Base-by-base conservation (phyloP, 305 asterid species). In the Plantago coronopus region DNA sequence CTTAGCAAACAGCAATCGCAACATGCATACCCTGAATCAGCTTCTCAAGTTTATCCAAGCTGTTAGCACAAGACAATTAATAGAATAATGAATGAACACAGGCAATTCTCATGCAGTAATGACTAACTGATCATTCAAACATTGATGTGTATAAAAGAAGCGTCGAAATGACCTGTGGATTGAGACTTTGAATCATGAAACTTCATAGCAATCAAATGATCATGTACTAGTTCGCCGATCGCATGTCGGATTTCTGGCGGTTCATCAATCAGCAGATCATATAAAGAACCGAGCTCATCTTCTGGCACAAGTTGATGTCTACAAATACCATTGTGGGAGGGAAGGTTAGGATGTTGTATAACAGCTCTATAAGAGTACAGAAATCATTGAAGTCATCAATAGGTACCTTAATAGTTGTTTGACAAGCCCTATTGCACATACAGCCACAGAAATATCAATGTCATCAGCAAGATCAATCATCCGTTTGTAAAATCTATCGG, bases 391-490 rank as follows among this genome's bases (percentile, higher is more conserved):
- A 62, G 48, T 8, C 38, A 25, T 25, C 49, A 18, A 19, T 48
- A 66, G 51, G 48, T 86, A 89, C 99, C 99, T 85, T 65, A 93
- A 68, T 23, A 89, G 85, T 70, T 89, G 97, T 68, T 87, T 93
- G 67, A 89, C 99, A 58, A 93, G 97, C 72, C 97, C 99, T 65
- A 93, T 89, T 59, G 97, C 99, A 79, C 91, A 93, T 62, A 93
- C 99, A 66, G 99, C 84, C 69, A 93, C 99, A 65, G 99, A 83
- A 69, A 89, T 93, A 72, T 93, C 99, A 59, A 80, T 83, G 79
- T 93, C 99, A 72, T 87, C 97, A 67, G 99, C 97, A 78, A 89
- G 97, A 69, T 89, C 97, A 42, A 89, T 89, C 97, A 93, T 93
- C 68, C 96, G 76, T 68, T 79, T 82, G 68, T 82, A 87, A 75